Conservation (phyloP, 1,284 basidiomycete genomes). For the Heterobasidion annosum region DNA sequence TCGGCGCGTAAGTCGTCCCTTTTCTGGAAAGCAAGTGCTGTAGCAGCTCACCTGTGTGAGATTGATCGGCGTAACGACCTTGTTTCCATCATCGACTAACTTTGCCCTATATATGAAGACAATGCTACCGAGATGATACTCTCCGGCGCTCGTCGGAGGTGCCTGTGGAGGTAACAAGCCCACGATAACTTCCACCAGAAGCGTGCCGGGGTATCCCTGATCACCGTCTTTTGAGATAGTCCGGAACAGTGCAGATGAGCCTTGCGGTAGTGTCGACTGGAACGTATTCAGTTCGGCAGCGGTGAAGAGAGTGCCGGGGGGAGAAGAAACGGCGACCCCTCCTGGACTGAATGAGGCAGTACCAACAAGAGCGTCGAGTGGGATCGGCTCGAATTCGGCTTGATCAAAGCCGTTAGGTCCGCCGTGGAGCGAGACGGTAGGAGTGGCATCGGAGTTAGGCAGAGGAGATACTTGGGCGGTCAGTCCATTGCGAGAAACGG, state of each 20-base stretch:
- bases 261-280: constrained; percentile 19
- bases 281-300: constrained; percentile 39
- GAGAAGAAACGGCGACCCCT: constrained; percentile 21
- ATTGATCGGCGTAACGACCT: constrained; percentile 57
- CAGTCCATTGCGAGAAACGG: constrained; percentile 43
- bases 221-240: constrained; percentile 56
- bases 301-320: constrained; percentile 44
- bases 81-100: constrained; percentile 33
- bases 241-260: constrained; percentile 41
- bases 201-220: constrained; percentile 56
- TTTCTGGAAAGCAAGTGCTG: background rate
- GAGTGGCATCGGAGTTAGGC: constrained; percentile 35
- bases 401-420: constrained; percentile 59
- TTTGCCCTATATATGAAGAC: constrained; percentile 61
- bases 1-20: background rate
- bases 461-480: constrained; percentile 33
- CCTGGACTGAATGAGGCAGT: constrained; percentile 42
- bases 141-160: constrained; percentile 20
- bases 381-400: constrained; percentile 39
- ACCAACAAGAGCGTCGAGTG: constrained; percentile 33
- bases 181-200: constrained; percentile 52
- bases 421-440: constrained; percentile 63
- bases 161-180: constrained; percentile 42
- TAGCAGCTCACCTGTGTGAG: constrained; percentile 49
- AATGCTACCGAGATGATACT: constrained; percentile 51